Evolutionary conservation across 345 rosid species (phyloP).

Genomic region (Mercurialis annua): DNA sequence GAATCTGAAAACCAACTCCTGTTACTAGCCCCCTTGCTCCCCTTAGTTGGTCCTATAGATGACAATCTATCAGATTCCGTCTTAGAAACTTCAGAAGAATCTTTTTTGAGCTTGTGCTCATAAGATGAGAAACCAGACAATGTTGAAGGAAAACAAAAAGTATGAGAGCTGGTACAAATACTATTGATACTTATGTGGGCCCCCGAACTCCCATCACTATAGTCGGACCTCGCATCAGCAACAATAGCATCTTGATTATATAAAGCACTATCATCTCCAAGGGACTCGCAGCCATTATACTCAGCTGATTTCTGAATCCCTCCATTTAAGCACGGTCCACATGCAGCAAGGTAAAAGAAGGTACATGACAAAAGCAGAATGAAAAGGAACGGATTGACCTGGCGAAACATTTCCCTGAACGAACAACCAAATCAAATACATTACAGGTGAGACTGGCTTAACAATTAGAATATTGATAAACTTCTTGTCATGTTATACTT

Average conservation of each 20-base stretch:
- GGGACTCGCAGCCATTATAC: constrained; percentile 38
- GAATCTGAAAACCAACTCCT: constrained; percentile 40
- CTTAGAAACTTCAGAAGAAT: constrained; percentile 35
- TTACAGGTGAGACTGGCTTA: not conserved
- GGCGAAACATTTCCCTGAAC: constrained; percentile 48
- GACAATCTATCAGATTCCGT: constrained; percentile 27
- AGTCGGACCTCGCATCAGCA: constrained; percentile 28
- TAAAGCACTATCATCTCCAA: constrained; percentile 29
- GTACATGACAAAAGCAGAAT: constrained; percentile 53
- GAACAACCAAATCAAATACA: constrained; percentile 19
- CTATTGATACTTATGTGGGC: constrained; percentile 22
- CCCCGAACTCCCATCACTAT: constrained; percentile 24
- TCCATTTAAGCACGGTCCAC: constrained; percentile 37
- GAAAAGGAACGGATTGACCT: constrained; percentile 37
- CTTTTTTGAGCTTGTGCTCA: constrained; percentile 22
- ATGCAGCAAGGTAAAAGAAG: constrained; percentile 40
- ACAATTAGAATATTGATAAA: no score
- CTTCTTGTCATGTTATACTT: no score
- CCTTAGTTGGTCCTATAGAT: constrained; percentile 30
- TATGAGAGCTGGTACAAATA: constrained; percentile 47
- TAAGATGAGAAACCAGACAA: constrained; percentile 36
- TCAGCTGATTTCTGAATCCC: constrained; percentile 46
- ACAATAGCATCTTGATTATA: constrained; percentile 25
- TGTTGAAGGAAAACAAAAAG: constrained; percentile 68
- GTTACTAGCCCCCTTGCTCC: constrained; percentile 31